Conservation (phyloP, 2,329 filamentous ascomycete genomes). For the Penicillium sp. region DNA sequence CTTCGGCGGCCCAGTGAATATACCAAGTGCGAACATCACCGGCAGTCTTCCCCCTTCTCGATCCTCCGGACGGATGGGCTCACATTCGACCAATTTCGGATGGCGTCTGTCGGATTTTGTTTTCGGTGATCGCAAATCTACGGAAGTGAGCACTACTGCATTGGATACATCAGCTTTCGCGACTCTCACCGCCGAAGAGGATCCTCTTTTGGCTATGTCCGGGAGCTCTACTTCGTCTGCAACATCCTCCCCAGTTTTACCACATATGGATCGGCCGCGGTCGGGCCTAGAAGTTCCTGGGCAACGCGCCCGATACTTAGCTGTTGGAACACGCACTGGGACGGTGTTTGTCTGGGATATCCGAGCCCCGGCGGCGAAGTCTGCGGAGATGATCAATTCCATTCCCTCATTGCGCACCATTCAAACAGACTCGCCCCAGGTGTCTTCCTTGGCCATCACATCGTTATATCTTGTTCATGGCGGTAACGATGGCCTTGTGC, state of each 20-base stretch:
- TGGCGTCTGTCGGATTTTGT: slow-evolving; percentile 65
- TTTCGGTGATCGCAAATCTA: slow-evolving; percentile 59
- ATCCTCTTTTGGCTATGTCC: slow-evolving; percentile 66
- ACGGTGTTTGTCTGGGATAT: slow-evolving; percentile 82
- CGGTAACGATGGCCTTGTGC: slow-evolving; percentile 90
- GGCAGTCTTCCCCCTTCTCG: slow-evolving; percentile 35
- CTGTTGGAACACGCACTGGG: slow-evolving; percentile 76
- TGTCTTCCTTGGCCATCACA: slow-evolving; percentile 78
- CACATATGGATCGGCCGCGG: slow-evolving; percentile 45
- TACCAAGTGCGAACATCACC: slow-evolving; percentile 21
- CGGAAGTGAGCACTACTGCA: slow-evolving; percentile 67
- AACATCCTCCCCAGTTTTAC: slow-evolving; percentile 53
- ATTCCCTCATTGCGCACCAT: slow-evolving; percentile 76
- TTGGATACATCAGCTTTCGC: slow-evolving; percentile 75
- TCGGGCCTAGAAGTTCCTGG: slow-evolving; percentile 70
- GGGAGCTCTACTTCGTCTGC: slow-evolving; percentile 56
- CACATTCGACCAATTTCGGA: slow-evolving; percentile 52
- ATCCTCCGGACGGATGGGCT: slow-evolving; percentile 31
- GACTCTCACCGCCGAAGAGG: slow-evolving; percentile 70
- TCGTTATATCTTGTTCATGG: slow-evolving; percentile 88
- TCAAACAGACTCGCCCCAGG: slow-evolving; percentile 83
- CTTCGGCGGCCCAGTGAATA: slow-evolving; percentile 48
- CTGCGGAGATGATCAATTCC: slow-evolving; percentile 55
- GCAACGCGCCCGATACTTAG: slow-evolving; percentile 76
- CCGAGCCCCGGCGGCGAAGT: slow-evolving; percentile 62